Evolutionary conservation across 2,329 filamentous ascomycete species (phyloP), one percentile per base, ranked within the genome.

Genomic region (Colletotrichum liaoningense): DNA sequence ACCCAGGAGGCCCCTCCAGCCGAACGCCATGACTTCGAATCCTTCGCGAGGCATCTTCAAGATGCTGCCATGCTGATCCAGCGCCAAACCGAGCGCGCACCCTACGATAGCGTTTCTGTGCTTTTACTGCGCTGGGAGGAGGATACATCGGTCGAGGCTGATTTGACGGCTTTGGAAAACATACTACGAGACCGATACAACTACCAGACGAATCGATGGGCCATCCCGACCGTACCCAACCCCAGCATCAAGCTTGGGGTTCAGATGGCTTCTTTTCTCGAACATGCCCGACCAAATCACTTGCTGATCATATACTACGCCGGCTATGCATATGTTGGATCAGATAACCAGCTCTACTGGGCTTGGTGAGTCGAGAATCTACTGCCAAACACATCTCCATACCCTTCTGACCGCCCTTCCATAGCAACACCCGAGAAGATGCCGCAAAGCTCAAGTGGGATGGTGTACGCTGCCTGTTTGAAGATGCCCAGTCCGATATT

Each of bases 31-130:
- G 90, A 92, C 77, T 93, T 92, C 81, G 91, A 92, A 81, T 87
- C 89, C 66, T 92, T 92, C 79, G 91, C 90, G 73, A 87, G 90
- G 59, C 91, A 93, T 82, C 86, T 93, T 57, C 91, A 93, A 79
- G 91, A 92, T 86, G 91, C 90, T 63, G 90, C 91, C 75, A 91
- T 92, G 87, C 85, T 91, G 77, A 91, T 93, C 76, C 89, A 91
- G 79, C 87, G 89, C 75, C 90, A 92, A 81, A 89, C 89, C 58
- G 88, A 91, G 78, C 87, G 86, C 71, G 85, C 86, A 3, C 86
- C 87, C 28, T 91, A 93, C 76, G 86, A 83, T 22, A 87, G 86
- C 69, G 90, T 90, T 16, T 91, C 90, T 4, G 90, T 91, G 12
- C 81, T 93, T 42, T 81, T 93, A 62, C 77, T 93, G 72, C 86